Evolutionary conservation across 768 basidiomycete species (phyloP).

Genomic region (Boletus patriciae): DNA sequence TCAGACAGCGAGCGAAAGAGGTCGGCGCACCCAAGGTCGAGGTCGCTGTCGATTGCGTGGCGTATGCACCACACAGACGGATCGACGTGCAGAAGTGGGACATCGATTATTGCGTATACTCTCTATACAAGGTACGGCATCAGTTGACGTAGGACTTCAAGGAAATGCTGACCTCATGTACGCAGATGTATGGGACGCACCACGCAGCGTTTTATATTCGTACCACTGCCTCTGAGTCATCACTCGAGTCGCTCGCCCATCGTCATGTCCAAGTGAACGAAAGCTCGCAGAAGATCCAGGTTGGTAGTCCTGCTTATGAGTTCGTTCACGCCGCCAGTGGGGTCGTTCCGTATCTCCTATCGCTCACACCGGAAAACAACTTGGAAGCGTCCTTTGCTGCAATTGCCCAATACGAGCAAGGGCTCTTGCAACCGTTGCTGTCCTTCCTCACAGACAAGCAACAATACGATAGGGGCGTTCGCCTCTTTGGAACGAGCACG

Average conservation of each 20-base stretch:
- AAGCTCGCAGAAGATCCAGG: slow-evolving; percentile 62
- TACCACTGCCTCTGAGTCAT: slow-evolving; percentile 43
- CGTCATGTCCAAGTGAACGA: slow-evolving; percentile 59
- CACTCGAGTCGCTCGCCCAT: slow-evolving; percentile 61
- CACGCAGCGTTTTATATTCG: slow-evolving; percentile 66
- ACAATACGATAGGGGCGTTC: slow-evolving; percentile 57
- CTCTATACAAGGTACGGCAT: slow-evolving; percentile 69
- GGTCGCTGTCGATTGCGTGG: slow-evolving; percentile 74
- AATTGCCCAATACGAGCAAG: slow-evolving; percentile 63
- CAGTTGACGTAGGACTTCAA: not conserved
- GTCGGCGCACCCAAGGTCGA: slow-evolving; percentile 61
- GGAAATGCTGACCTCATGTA: not conserved
- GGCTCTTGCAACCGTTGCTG: slow-evolving; percentile 53
- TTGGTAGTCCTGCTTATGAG: slow-evolving; percentile 77
- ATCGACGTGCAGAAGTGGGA: slow-evolving; percentile 79
- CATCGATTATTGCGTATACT: slow-evolving; percentile 69
- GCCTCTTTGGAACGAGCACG: slow-evolving; percentile 62
- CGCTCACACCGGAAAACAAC: slow-evolving; percentile 50
- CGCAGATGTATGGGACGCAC: slow-evolving; percentile 74
- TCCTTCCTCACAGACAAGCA: slow-evolving; percentile 50
- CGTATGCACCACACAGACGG: slow-evolving; percentile 70
- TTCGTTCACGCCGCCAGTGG: slow-evolving; percentile 59
- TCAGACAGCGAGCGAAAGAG: slow-evolving; percentile 49
- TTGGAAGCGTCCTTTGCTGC: slow-evolving; percentile 54
- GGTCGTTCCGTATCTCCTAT: slow-evolving; percentile 61